A percentile compares a stretch with the other conserved stretches of the same genome.
Evolutionary conservation across 768 basidiomycete species (phyloP).

Genomic region (Lactarius quietus): DNA sequence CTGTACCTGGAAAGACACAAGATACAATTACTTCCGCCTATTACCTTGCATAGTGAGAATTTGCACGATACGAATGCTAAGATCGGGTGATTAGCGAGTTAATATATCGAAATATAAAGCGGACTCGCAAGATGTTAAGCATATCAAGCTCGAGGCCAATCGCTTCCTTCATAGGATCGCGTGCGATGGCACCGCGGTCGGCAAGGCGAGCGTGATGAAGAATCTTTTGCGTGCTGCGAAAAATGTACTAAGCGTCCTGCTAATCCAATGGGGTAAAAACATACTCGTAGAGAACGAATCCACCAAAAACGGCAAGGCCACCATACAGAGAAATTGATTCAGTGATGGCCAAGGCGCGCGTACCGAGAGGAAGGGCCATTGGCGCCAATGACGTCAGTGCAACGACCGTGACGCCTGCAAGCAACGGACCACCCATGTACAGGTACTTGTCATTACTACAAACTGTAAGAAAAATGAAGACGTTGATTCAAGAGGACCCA

Average conservation of each 20-base stretch:
- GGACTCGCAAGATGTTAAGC: conserved; percentile 81
- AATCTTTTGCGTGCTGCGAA: conserved; percentile 76
- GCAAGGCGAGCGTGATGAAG: conserved; percentile 70
- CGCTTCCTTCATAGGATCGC: conserved; percentile 76
- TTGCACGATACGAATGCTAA: conserved; percentile 76
- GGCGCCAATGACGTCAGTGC: conserved; percentile 85
- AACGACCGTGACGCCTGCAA: conserved; percentile 87
- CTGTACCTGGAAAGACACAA: neutral
- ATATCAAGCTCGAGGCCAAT: conserved; percentile 80
- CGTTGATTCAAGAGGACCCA: conserved; percentile 31
- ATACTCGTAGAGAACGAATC: conserved; percentile 85
- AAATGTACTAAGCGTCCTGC: neutral
- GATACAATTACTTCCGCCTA: conserved; percentile 44
- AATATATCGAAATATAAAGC: neutral
- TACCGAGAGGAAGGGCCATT: conserved; percentile 80
- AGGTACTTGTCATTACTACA: conserved; percentile 71
- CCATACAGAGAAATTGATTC: conserved; percentile 84
- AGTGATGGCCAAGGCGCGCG: conserved; percentile 69
- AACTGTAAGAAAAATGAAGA: conserved; percentile 2
- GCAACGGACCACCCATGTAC: conserved; percentile 81
- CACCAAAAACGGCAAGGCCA: conserved; percentile 82
- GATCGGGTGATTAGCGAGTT: conserved; percentile 20
- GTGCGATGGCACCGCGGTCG: conserved; percentile 59
- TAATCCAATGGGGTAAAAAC: conserved; percentile 25
- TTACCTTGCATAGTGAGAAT: conserved; percentile 67